Conservation (phyloP, 2,329 filamentous ascomycete species). For the Coniochaeta prunicola region DNA sequence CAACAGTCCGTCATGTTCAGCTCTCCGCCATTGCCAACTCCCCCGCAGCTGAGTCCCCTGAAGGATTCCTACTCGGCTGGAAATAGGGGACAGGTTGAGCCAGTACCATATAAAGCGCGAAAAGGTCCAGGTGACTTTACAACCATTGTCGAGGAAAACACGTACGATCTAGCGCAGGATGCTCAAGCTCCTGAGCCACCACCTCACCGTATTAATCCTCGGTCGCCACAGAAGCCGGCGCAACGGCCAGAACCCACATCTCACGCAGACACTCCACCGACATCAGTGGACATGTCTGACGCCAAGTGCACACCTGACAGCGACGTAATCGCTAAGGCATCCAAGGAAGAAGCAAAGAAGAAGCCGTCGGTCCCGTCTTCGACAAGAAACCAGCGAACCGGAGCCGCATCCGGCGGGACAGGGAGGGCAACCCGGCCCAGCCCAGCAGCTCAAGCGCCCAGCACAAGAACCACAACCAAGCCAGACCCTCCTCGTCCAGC, state of each 20-base stretch:
- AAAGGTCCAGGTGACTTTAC: slow-evolving; percentile 30
- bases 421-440: not conserved
- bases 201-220: slow-evolving; percentile 13
- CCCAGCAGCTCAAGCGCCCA: slow-evolving; percentile 8
- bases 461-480: not conserved
- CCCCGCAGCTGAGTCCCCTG: slow-evolving; percentile 43
- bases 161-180: slow-evolving; percentile 31
- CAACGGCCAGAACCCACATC: not conserved
- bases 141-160: slow-evolving; percentile 41
- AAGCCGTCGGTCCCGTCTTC: not conserved
- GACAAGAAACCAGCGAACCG: not conserved
- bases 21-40: slow-evolving; percentile 34
- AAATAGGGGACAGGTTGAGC: slow-evolving; percentile 31
- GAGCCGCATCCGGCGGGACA: not conserved
- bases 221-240: slow-evolving; percentile 19
- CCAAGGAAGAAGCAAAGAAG: not conserved
- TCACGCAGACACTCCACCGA: slow-evolving; percentile 7
- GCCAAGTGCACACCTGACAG: slow-evolving; percentile 18
- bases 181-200: slow-evolving; percentile 21
- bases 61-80: slow-evolving; percentile 43
- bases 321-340: slow-evolving; percentile 8
- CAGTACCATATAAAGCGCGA: slow-evolving; percentile 17
- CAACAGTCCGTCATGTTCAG: slow-evolving; percentile 30
- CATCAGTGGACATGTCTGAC: slow-evolving; percentile 11
- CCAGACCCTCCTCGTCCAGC: not conserved